Percentiles rank a stretch among this genome's conserved stretches.
phyloP scores from a whole-genome alignment of 805 yeast species.

The Cyberlindnera americana region DNA sequence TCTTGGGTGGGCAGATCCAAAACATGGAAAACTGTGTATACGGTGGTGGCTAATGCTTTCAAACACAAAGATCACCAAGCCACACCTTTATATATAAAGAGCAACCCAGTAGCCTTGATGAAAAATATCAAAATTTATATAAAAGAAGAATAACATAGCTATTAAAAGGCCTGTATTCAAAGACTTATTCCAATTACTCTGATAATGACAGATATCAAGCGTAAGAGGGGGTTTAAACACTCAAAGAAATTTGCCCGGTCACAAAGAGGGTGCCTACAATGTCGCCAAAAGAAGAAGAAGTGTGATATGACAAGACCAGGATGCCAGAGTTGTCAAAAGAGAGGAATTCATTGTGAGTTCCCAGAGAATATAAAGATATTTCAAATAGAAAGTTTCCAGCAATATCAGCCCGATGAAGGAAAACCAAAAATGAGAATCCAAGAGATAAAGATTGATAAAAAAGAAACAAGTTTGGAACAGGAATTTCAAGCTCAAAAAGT shows the following conservation, averaged over 20 bases:
- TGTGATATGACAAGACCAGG: constrained; percentile 28
- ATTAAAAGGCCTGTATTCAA: too few species aligned
- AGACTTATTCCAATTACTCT: neutral
- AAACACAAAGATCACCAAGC: too few species aligned
- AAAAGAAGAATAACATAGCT: too few species aligned
- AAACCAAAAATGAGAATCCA: constrained; percentile 1
- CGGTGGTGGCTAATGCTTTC: neutral
- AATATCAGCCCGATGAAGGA: constrained; percentile 1
- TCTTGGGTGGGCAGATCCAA: too few species aligned
- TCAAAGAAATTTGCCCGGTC: constrained; percentile 28
- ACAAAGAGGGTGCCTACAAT: constrained; percentile 28
- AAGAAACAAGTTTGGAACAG: neutral
- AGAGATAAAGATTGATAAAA: constrained; percentile 4
- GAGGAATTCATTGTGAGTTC: constrained; percentile 23
- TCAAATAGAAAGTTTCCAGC: constrained; percentile 9
- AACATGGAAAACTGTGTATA: neutral
- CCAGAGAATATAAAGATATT: constrained; percentile 28
- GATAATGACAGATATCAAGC: too few species aligned
- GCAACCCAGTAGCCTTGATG: too few species aligned
- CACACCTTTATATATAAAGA: constrained; percentile 1
- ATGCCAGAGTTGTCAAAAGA: constrained; percentile 26
- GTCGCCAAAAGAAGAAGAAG: constrained; percentile 30
- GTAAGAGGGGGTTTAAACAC: constrained; percentile 22
- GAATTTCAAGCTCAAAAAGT: neutral
- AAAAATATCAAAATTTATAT: too few species aligned